A percentile compares a stretch with the other conserved stretches of the same genome.
phyloP scores from a whole-genome alignment of 345 rosid species.

The Salix brachista region DNA sequence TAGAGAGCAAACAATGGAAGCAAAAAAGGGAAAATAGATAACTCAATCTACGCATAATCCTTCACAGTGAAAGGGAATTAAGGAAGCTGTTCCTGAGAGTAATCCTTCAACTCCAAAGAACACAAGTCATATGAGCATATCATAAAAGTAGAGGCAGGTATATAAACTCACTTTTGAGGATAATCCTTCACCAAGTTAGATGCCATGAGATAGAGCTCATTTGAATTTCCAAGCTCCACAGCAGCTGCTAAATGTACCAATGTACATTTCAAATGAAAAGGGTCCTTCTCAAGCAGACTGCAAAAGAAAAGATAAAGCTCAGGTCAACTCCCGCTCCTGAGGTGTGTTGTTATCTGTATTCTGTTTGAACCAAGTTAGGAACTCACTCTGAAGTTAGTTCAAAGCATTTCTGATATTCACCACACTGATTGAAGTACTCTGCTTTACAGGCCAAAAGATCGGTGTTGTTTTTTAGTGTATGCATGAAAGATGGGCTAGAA shows the following conservation, averaged over 20 bases:
- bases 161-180: conserved; percentile 74
- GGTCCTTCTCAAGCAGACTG: conserved; percentile 94
- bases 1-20: not conserved
- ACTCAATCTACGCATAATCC: not conserved
- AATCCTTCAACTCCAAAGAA: not conserved
- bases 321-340: conserved; percentile 13
- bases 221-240: conserved; percentile 91
- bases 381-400: conserved; percentile 84
- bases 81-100: not conserved
- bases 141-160: not conserved
- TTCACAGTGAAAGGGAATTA: not conserved
- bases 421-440: conserved; percentile 92
- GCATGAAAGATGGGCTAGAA: conserved; percentile 49
- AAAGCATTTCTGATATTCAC: conserved; percentile 92
- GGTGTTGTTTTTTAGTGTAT: conserved; percentile 59
- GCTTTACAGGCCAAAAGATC: conserved; percentile 96
- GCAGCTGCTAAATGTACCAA: conserved; percentile 90
- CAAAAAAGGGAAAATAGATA: not conserved
- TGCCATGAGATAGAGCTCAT: conserved; percentile 94
- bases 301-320: conserved; percentile 19
- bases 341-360: conserved; percentile 7
- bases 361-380: conserved; percentile 13
- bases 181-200: conserved; percentile 94
- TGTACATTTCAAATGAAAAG: conserved; percentile 87
- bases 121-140: not conserved